Base-by-base conservation (phyloP, 1,139 yeast genomes). In the Pichia sp. region DNA sequence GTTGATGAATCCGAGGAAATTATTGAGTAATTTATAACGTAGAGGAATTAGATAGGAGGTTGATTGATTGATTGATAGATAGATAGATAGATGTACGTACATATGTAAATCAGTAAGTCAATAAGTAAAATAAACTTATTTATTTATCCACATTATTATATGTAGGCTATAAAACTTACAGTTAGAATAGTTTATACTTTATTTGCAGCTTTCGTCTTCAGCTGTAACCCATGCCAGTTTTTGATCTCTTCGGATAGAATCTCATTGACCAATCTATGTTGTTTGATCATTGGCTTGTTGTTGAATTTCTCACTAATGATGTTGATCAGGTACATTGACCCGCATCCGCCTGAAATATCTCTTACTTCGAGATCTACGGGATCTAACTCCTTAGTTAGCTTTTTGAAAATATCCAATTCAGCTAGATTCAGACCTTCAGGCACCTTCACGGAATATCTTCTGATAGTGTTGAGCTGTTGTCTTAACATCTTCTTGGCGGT, bases 311-410 rank as follows among this genome's bases (percentile, higher is more conserved):
- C 71, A 47, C 95, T 82, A 37, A 81, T 85, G 27, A 94, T 77
- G 49, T 75, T 69, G 43, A 92, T 92, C 40, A 95, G 88, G 66
- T 87, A 94, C 97, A 92, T 92, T 3, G 97, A 88, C 0, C 99
- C 99, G 67, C 98, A 94, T 0, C 99, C 98, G 27, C 88, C 97
- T 29, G 94, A 81, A 4, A 90, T 81, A 61, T 92, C 98, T 52
- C 72, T 71, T 8, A 90, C 95, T 42, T 72, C 71, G 42, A 88
- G 66, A 39, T 65, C 66, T 33, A 66, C 61, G 1, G 97, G 96
- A 16, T 65, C 54, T 43, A 88, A 74, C 45, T 73, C 72, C 26
- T 68, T 62, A 26, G 71, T 56, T 41, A 88, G 69, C 46, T 79
- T 77, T 36, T 71, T 65, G 58, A 69, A 81, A 37, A 88, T 75